Evolutionary conservation across 1,284 basidiomycete species (phyloP).

Genomic region (Dichomitus squalens): DNA sequence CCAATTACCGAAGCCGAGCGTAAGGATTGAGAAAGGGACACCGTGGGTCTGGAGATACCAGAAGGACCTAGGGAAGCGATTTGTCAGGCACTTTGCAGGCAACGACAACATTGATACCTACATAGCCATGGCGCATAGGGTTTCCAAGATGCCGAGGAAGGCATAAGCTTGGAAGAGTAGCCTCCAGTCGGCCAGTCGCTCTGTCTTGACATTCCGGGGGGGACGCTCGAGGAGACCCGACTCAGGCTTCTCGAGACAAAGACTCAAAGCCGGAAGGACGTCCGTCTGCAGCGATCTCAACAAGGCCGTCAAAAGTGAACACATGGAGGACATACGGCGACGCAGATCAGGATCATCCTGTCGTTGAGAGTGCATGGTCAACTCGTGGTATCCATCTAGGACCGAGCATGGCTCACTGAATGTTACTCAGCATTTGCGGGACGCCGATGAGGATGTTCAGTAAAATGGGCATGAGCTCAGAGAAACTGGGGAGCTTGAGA

Average conservation of each 20-base stretch:
- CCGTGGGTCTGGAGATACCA: constrained; percentile 56
- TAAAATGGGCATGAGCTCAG: constrained; percentile 69
- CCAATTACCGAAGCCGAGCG: constrained; percentile 51
- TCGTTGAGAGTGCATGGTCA: neutral
- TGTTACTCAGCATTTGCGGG: constrained; percentile 51
- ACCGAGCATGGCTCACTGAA: constrained; percentile 38
- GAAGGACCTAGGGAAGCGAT: constrained; percentile 41
- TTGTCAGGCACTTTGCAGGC: neutral
- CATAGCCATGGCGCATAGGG: constrained; percentile 52
- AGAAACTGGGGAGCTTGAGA: constrained; percentile 41
- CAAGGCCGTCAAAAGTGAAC: neutral
- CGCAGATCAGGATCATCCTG: constrained; percentile 60
- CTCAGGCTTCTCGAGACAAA: constrained; percentile 56
- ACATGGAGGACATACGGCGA: constrained; percentile 31
- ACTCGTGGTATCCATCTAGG: too few species aligned
- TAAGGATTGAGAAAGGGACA: constrained; percentile 52
- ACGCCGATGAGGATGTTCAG: constrained; percentile 48
- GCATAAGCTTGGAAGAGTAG: constrained; percentile 65
- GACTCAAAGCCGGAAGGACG: constrained; percentile 47
- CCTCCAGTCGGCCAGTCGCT: constrained; percentile 47
- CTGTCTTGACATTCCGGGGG: constrained; percentile 60
- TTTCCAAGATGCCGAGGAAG: constrained; percentile 61
- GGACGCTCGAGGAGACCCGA: constrained; percentile 53
- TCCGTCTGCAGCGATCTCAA: constrained; percentile 48
- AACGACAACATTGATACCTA: constrained; percentile 29